Conservation (phyloP, 176 grass and related monocot genomes). For the sorghum (Sorghum bicolor) region Sorghum_bicolor_NCBIv3 NC_012877.2:398501-399000, state of each 20-base stretch:
- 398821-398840: conserved; percentile 72
- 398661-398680: no score
- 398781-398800: conserved; percentile 71
- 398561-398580: background rate
- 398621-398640: background rate
- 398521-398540: background rate
- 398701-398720: background rate
- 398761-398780: conserved; percentile 68
- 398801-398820: conserved; percentile 72
- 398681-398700: no score
- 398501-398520: background rate
- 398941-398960: conserved; percentile 64
- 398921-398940: conserved; percentile 80
- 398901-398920: conserved; percentile 54
- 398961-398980: conserved; percentile 78
- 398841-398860: conserved; percentile 82
- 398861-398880: conserved; percentile 72
- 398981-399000: conserved; percentile 69
- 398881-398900: conserved; percentile 50
- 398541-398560: background rate
- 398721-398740: no score
- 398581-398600: background rate
- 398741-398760: conserved; percentile 48
- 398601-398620: background rate
- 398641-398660: no score